These are phyloP conservation scores for Hyaloscypha hepaticicola DNA, from an alignment of 495 filamentous ascomycete genomes.

Conservation along the genomic window DNA sequence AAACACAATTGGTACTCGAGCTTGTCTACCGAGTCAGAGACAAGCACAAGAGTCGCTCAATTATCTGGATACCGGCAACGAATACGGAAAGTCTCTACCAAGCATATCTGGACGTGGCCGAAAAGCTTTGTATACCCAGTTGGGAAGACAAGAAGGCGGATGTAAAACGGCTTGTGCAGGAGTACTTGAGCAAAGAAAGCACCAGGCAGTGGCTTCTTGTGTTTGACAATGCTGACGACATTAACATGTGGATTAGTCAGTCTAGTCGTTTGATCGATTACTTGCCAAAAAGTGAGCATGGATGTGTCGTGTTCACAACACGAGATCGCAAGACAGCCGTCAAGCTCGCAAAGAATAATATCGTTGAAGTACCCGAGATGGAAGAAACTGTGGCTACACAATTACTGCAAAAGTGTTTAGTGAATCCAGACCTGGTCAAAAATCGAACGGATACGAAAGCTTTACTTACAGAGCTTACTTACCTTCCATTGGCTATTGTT, in stretches of 20 bases:
- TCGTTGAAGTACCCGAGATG: slow-evolving; percentile 38
- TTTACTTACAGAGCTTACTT: slow-evolving; percentile 40
- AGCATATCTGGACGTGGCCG: slow-evolving; percentile 16
- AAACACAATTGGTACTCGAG: slow-evolving; percentile 18
- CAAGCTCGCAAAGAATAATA: slow-evolving; percentile 12
- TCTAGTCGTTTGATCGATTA: slow-evolving; percentile 17
- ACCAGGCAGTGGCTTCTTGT: slow-evolving; percentile 20
- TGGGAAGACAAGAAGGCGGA: slow-evolving; percentile 11
- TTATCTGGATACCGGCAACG: slow-evolving; percentile 21
- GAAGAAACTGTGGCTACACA: slow-evolving; percentile 29
- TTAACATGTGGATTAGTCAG: slow-evolving; percentile 11
- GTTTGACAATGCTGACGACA: slow-evolving; percentile 23
- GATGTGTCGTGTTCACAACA: slow-evolving; percentile 17
- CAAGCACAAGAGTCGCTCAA: slow-evolving; percentile 9
- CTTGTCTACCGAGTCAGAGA: slow-evolving; percentile 15
- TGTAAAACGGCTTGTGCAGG: slow-evolving; percentile 8
- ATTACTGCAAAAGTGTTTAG: slow-evolving; percentile 11
- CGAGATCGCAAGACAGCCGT: slow-evolving; percentile 13
- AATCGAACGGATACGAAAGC: slow-evolving; percentile 10
- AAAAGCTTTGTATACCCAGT: slow-evolving; percentile 7
- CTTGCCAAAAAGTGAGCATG: slow-evolving; percentile 9
- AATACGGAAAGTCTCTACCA: slow-evolving; percentile 13
- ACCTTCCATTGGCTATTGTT: slow-evolving; percentile 47
- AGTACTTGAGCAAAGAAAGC: slow-evolving; percentile 5
- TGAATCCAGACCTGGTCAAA: slow-evolving; percentile 2